Percentiles rank a stretch among this genome's conserved stretches.
Evolutionary conservation across 495 filamentous ascomycete species (phyloP).

Genomic region (Penicillium ochrochloron): DNA sequence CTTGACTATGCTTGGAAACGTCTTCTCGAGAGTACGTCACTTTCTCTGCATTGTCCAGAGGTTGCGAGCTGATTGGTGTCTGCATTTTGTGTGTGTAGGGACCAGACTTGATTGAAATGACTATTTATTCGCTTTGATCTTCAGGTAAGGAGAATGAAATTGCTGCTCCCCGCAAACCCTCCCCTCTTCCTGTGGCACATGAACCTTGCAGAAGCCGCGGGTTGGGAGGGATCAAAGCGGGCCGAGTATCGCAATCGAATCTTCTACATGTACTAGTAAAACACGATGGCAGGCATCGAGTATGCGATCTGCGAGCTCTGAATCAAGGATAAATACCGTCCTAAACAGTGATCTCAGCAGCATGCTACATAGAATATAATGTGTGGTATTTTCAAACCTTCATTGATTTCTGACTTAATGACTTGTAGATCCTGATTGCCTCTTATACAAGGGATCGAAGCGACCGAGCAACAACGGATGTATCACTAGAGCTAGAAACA

Average conservation of each 20-base stretch:
- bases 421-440: neutral
- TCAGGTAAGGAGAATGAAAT: neutral
- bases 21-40: neutral
- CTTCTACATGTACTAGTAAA: neutral
- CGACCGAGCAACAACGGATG: slow-evolving; percentile 1
- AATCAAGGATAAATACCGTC: neutral
- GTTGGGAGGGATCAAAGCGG: neutral
- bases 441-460: slow-evolving; percentile 7
- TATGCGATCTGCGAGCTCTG: neutral
- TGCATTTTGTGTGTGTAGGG: neutral
- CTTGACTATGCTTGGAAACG: neutral
- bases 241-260: neutral
- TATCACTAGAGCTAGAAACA: slow-evolving; percentile 6
- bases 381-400: neutral
- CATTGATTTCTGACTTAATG: neutral
- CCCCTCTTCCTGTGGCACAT: neutral
- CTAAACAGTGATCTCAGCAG: neutral
- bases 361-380: neutral
- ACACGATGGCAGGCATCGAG: neutral
- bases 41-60: neutral
- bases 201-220: neutral
- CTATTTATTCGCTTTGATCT: neutral
- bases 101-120: neutral
- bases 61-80: neutral
- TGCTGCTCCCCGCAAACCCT: neutral